Evolutionary conservation across 1,284 basidiomycete species (phyloP), one percentile per base, ranked within the genome.

Genomic region (Tilletia indica): DNA sequence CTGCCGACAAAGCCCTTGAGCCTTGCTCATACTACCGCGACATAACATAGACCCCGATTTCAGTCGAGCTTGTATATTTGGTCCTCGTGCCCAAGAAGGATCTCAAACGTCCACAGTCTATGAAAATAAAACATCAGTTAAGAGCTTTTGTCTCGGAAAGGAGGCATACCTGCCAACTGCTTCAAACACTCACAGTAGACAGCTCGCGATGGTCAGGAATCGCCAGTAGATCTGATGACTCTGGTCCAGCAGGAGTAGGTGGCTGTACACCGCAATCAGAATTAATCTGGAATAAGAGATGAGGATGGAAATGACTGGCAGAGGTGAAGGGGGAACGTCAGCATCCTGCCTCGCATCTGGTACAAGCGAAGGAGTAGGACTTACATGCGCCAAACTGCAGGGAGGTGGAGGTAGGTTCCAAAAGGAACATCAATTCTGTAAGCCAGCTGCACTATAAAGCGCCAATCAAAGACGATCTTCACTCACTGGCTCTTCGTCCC

Each of bases 161-260:
- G 25, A 31, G 25, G 25, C 25, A 31, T 31, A 31, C 2, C 25
- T 31, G 25, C 25, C 25, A 31, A 31, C 25, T 31, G 25, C 2
- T 31, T 31, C 25, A 38, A 8, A 14, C 4, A 61, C 58, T 34
- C 34, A 61, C 58, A 61, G 58, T 16, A 83, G 72, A 4, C 82
- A 81, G 42, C 82, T 73, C 21, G 76, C 80, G 3, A 83, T 81
- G 39, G 81, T 82, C n/a, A 83, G 69, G 68, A 82, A 80, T 12
- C 82, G 74, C 80, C 81, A 82, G 72, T 82, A 81, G 56, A 78
- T 76, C 76, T 83, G 80, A 66, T 83, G 80, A 47, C 74, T 76
- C 70, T 83, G 82, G 67, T 83, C 82, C 8, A 83, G 71, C 61
- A 83, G 49, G 47, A 83, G 69, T 48, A 83, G 69, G 51, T 83